Percentiles rank a stretch among this genome's conserved stretches.
Conservation (phyloP, 306 rosid species). For the Quercus agrifolia region DNA sequence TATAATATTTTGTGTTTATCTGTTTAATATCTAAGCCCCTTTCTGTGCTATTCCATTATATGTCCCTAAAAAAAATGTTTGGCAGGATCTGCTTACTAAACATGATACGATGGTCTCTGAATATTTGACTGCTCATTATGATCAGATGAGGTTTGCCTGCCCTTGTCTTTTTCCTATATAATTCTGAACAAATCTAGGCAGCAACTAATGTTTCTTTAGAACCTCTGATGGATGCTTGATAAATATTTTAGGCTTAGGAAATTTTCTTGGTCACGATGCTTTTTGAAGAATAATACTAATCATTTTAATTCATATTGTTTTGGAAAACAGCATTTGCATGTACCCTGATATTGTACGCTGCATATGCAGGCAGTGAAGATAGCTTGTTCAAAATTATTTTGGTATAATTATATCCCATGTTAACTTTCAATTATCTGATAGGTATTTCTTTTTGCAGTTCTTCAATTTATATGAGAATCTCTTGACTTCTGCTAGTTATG, state of each 20-base stretch:
- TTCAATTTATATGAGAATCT: constrained; percentile 78
- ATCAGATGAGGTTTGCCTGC: constrained; percentile 50
- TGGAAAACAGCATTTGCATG: constrained; percentile 19
- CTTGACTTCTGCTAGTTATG: constrained; percentile 86
- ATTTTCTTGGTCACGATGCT: constrained; percentile 21
- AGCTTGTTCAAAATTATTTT: constrained; percentile 13
- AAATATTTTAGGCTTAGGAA: constrained; percentile 21
- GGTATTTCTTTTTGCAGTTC: constrained; percentile 60
- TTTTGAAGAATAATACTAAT: constrained; percentile 20
- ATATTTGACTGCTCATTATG: constrained; percentile 71
- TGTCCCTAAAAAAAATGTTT: constrained; percentile 23
- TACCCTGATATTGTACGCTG: constrained; percentile 17
- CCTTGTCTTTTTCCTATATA: constrained; percentile 21
- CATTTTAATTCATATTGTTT: constrained; percentile 12
- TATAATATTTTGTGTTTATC: constrained; percentile 1
- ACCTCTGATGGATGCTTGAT: constrained; percentile 14
- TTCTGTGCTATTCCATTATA: constrained; percentile 9
- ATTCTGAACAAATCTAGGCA: constrained; percentile 25
- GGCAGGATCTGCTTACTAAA: constrained; percentile 88
- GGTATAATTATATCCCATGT: constrained; percentile 15
- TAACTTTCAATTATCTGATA: constrained; percentile 34
- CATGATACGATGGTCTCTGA: constrained; percentile 69
- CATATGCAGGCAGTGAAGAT: constrained; percentile 20
- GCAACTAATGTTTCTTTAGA: constrained; percentile 15
- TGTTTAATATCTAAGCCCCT: constrained; percentile 19